These are phyloP conservation scores for Mycena olivaceomarginata DNA, from an alignment of 768 basidiomycete species.

Conservation along the genomic window DNA sequence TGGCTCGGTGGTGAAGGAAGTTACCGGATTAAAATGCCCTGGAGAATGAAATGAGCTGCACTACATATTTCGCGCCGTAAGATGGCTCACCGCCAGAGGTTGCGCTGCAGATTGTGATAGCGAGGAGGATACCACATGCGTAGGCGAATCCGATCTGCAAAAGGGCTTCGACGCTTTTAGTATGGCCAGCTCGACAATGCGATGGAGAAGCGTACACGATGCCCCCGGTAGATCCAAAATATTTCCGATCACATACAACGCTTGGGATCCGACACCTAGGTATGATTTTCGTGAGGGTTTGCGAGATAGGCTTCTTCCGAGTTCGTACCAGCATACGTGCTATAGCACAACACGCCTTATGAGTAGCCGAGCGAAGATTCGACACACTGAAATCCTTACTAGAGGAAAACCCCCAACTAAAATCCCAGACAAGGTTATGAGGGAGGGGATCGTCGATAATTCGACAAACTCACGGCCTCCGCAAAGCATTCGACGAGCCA, in stretches of 20 bases:
- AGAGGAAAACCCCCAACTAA: constrained; percentile 78
- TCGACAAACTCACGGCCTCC: constrained; percentile 66
- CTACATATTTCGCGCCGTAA: background rate
- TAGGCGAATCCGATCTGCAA: constrained; percentile 77
- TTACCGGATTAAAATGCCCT: constrained; percentile 74
- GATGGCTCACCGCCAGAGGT: constrained; percentile 68
- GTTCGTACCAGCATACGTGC: constrained; percentile 55
- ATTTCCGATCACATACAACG: constrained; percentile 69
- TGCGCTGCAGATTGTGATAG: constrained; percentile 68
- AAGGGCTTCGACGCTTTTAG: constrained; percentile 59
- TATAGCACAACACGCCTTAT: background rate
- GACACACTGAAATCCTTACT: constrained; percentile 62
- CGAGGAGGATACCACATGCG: constrained; percentile 76
- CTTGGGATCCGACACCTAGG: constrained; percentile 67
- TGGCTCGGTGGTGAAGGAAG: constrained; percentile 42
- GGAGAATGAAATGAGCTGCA: background rate
- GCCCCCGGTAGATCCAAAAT: constrained; percentile 63
- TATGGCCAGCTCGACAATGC: background rate
- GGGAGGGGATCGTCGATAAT: constrained; percentile 35
- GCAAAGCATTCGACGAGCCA: constrained; percentile 76
- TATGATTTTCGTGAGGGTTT: too few relatives aligned
- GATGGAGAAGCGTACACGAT: constrained; percentile 65
- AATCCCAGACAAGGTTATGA: constrained; percentile 4
- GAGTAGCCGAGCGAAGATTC: constrained; percentile 53
- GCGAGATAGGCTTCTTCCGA: background rate